These are phyloP conservation scores for Trichothecium sympodiale DNA, from an alignment of 2,329 filamentous ascomycete genomes.

Conservation along the genomic window DNA sequence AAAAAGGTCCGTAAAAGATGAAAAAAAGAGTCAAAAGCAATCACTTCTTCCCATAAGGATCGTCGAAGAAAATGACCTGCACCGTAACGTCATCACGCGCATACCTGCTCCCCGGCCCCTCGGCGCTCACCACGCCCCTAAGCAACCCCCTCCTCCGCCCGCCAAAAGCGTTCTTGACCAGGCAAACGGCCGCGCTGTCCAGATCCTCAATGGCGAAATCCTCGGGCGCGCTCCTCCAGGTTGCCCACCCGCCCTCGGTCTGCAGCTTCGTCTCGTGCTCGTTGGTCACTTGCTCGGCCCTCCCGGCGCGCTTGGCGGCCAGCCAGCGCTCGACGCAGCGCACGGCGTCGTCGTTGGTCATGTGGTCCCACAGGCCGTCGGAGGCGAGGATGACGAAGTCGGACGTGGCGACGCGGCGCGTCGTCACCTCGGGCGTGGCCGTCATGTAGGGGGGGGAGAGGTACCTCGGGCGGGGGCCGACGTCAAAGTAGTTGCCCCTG, in stretches of 20 bases:
- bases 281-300: constrained; percentile 8
- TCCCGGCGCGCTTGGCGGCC: constrained; percentile 14
- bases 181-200: constrained; percentile 69
- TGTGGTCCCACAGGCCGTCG: constrained; percentile 56
- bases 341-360: constrained; percentile 46
- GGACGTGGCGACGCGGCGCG: constrained; percentile 34
- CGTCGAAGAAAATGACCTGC: constrained; percentile 60
- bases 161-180: constrained; percentile 71
- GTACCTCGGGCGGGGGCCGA: constrained; percentile 30
- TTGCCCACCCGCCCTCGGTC: constrained; percentile 8
- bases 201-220: constrained; percentile 64
- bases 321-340: constrained; percentile 45
- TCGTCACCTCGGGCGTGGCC: constrained; percentile 53
- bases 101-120: constrained; percentile 55
- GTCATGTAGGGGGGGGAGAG: constrained; percentile 56
- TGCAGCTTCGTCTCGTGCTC: constrained; percentile 7
- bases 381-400: constrained; percentile 55
- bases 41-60: constrained; percentile 5
- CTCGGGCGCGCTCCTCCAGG: constrained; percentile 21
- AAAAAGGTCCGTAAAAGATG: no score
- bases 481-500: background rate
- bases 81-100: constrained; percentile 70
- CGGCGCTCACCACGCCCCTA: constrained; percentile 59
- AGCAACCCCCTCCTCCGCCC: constrained; percentile 65
- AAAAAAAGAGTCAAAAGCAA: background rate